Evolutionary conservation across 176 grass and related monocot species (phyloP).

Genomic region (Triticum timopheevii): DNA sequence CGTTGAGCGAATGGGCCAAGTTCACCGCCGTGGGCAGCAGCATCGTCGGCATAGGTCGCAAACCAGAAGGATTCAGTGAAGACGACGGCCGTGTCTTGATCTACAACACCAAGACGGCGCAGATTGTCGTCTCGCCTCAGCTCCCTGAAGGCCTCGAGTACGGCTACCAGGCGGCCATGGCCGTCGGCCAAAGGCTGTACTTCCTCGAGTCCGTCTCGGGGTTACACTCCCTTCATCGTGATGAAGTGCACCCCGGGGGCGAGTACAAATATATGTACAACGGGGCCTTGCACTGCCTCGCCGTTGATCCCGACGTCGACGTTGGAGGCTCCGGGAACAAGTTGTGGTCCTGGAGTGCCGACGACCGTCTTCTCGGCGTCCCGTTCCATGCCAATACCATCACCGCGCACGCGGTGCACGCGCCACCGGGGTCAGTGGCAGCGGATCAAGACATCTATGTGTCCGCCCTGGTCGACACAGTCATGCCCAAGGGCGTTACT

Average conservation of each 20-base stretch:
- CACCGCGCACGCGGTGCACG: neutral
- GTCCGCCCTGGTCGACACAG: neutral
- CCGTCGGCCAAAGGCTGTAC: neutral
- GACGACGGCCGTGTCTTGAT: neutral
- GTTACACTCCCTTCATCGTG: neutral
- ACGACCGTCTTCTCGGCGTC: neutral
- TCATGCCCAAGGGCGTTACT: neutral
- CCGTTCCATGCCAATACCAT: neutral
- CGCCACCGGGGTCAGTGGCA: neutral
- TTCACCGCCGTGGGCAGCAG: neutral
- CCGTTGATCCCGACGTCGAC: neutral
- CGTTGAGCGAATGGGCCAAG: neutral
- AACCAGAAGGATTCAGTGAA: neutral
- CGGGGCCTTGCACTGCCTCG: neutral
- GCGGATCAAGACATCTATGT: neutral
- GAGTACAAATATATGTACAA: neutral
- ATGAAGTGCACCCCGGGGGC: neutral
- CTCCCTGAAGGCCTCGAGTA: neutral
- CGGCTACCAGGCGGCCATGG: neutral
- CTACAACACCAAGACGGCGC: neutral
- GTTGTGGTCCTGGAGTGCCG: neutral
- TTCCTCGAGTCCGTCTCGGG: neutral
- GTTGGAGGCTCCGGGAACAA: neutral
- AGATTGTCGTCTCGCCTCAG: neutral
- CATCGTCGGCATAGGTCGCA: neutral